These are phyloP conservation scores for Aspergillus sclerotioniger DNA, from an alignment of 495 filamentous ascomycete species.

Conservation along the genomic window DNA sequence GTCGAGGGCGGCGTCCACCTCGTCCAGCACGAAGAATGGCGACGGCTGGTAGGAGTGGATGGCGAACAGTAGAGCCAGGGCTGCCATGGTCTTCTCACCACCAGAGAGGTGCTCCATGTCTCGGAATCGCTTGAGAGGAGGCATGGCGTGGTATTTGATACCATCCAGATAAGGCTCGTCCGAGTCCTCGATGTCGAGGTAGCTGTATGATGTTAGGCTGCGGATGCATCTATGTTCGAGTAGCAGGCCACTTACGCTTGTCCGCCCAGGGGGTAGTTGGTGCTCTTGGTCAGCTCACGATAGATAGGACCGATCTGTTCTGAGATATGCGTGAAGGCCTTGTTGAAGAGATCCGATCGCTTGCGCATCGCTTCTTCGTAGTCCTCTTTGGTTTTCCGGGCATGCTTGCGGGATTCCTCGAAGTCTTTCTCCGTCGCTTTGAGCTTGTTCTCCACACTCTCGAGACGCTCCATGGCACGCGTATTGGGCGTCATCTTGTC, in stretches of 20 bases:
- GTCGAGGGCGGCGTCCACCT: conserved; percentile 96
- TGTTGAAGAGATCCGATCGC: conserved; percentile 89
- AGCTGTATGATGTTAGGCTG: conserved; percentile 35
- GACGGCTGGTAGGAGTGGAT: conserved; percentile 92
- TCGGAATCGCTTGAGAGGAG: conserved; percentile 94
- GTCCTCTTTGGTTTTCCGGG: conserved; percentile 72
- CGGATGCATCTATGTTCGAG: background rate
- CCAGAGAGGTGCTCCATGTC: conserved; percentile 99
- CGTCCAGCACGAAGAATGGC: conserved; percentile 97
- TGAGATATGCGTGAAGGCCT: conserved; percentile 90
- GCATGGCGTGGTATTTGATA: conserved; percentile 98
- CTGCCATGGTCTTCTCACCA: conserved; percentile 98
- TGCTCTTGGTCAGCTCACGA: conserved; percentile 84
- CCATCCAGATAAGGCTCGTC: conserved; percentile 90
- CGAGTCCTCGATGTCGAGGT: conserved; percentile 88
- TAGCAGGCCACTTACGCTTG: conserved; percentile 58
- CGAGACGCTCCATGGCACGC: conserved; percentile 89
- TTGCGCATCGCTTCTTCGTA: conserved; percentile 78
- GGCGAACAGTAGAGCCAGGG: conserved; percentile 90
- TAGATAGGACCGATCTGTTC: conserved; percentile 93
- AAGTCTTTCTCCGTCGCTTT: conserved; percentile 85
- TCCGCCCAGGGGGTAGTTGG: conserved; percentile 84
- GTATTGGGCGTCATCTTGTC: conserved; percentile 95
- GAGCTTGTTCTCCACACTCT: conserved; percentile 78
- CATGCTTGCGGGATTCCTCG: conserved; percentile 71